phyloP scores from a whole-genome alignment of 345 rosid genomes.

The Trapa incisa region DNA sequence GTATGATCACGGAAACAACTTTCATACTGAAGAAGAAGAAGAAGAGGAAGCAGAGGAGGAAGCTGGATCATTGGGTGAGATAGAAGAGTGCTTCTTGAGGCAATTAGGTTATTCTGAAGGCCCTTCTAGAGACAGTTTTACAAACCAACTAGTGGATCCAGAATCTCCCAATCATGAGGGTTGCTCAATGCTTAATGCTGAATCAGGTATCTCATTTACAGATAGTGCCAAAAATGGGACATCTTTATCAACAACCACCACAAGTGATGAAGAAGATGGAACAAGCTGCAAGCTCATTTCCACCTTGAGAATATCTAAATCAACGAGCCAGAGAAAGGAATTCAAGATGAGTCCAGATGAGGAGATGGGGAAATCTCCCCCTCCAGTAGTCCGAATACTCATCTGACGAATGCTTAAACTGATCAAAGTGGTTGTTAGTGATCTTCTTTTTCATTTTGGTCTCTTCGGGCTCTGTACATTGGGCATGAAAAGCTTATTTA shows the following conservation, averaged over 20 bases:
- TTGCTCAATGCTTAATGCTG: slow-evolving; percentile 21
- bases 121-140: slow-evolving; percentile 3
- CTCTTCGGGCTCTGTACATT: background rate
- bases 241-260: slow-evolving; percentile 13
- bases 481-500: background rate
- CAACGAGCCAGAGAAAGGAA: slow-evolving; percentile 11
- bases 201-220: slow-evolving; percentile 27
- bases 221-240: slow-evolving; percentile 31
- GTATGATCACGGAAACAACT: slow-evolving; percentile 24
- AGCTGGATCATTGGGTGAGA: slow-evolving; percentile 36
- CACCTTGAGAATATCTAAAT: slow-evolving; percentile 5
- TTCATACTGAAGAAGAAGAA: slow-evolving; percentile 27
- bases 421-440: too few species aligned
- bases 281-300: slow-evolving; percentile 9
- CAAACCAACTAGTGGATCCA: slow-evolving; percentile 9
- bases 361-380: slow-evolving; percentile 15
- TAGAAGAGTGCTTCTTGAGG: slow-evolving; percentile 64
- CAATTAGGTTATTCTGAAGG: slow-evolving; percentile 23
- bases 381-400: slow-evolving; percentile 8
- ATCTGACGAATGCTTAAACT: slow-evolving; percentile 12
- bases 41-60: slow-evolving; percentile 38
- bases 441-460: too few species aligned
- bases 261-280: slow-evolving; percentile 8
- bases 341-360: slow-evolving; percentile 11
- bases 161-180: slow-evolving; percentile 18